phyloP scores from a whole-genome alignment of 352 stramenopile genomes.

The Pelagophyceae sp. region DNA sequence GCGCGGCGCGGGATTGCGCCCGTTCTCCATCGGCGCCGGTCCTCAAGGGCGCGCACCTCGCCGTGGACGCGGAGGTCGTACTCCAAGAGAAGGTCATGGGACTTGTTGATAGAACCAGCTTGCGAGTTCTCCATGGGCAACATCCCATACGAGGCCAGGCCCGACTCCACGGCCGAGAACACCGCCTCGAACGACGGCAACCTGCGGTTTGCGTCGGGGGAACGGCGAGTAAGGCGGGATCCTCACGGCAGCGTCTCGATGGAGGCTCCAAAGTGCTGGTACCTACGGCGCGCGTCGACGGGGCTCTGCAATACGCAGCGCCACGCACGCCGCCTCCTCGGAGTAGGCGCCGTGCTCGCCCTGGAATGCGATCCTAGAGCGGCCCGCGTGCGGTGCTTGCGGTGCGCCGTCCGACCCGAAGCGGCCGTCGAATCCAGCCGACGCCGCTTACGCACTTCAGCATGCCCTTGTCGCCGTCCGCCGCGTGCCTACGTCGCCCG shows the following conservation, averaged over 20 bases:
- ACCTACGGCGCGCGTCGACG: no score
- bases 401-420: not conserved
- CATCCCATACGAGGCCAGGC: slow-evolving; percentile 53
- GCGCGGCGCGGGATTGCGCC: no score
- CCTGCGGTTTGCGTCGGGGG: no score
- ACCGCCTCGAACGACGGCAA: slow-evolving; percentile 23
- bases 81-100: slow-evolving; percentile 44
- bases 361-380: slow-evolving; percentile 72
- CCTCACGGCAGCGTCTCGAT: slow-evolving; percentile 40
- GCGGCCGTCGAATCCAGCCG: no score
- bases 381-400: slow-evolving; percentile 12
- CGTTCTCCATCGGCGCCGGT: no score
- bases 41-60: no score
- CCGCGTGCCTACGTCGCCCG: no score
- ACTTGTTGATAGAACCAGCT: slow-evolving; percentile 59
- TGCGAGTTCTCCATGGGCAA: slow-evolving; percentile 63
- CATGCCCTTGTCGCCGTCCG: not conserved
- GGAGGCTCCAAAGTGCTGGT: slow-evolving; percentile 49
- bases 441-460: no score
- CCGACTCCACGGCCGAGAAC: slow-evolving; percentile 31
- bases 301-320: no score
- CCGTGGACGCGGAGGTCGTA: slow-evolving; percentile 28
- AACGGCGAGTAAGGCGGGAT: no score
- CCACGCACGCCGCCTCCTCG: slow-evolving; percentile 68
- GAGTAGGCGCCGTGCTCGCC: slow-evolving; percentile 69